phyloP scores from a whole-genome alignment of 1,139 yeast species.

The Yamadazyma diospyri region DNA sequence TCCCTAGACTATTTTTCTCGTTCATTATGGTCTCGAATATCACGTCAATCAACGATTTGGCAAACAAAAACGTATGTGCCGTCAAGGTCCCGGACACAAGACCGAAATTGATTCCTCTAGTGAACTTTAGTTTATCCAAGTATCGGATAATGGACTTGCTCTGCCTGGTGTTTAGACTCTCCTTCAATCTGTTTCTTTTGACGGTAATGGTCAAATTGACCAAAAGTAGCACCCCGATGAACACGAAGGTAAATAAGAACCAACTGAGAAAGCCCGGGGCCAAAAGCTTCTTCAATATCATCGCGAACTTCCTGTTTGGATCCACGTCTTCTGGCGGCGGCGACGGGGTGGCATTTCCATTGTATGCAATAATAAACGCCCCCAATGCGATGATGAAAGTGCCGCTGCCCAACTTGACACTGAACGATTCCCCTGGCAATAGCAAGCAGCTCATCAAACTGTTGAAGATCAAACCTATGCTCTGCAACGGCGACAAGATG shows the following conservation, averaged over 20 bases:
- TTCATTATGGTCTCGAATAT: conserved; percentile 44
- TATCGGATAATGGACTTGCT: conserved; percentile 11
- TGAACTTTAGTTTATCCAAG: conserved; percentile 22
- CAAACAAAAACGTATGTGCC: conserved; percentile 81
- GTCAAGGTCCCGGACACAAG: conserved; percentile 73
- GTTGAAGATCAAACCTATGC: conserved; percentile 83
- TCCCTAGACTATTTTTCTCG: conserved; percentile 21
- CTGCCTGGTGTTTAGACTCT: conserved; percentile 12
- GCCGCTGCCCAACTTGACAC: conserved; percentile 55
- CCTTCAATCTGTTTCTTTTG: conserved; percentile 13
- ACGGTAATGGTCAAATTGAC: conserved; percentile 19
- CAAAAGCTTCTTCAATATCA: conserved; percentile 24
- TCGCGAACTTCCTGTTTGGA: conserved; percentile 24
- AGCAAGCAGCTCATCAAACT: conserved; percentile 65
- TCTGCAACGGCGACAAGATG: conserved; percentile 78
- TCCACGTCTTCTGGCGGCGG: conserved; percentile 15
- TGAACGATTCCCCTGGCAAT: conserved; percentile 66
- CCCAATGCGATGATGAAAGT: conserved; percentile 70
- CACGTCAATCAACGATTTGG: conserved; percentile 78
- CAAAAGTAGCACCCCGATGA: conserved; percentile 24
- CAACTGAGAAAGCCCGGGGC: conserved; percentile 31
- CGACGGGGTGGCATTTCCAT: conserved; percentile 43
- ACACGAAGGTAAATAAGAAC: conserved; percentile 36
- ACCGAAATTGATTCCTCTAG: conserved; percentile 62
- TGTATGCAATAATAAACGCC: conserved; percentile 76